These are phyloP conservation scores for Talaromyces ruber DNA, from an alignment of 495 filamentous ascomycete genomes.

Conservation along the genomic window DNA sequence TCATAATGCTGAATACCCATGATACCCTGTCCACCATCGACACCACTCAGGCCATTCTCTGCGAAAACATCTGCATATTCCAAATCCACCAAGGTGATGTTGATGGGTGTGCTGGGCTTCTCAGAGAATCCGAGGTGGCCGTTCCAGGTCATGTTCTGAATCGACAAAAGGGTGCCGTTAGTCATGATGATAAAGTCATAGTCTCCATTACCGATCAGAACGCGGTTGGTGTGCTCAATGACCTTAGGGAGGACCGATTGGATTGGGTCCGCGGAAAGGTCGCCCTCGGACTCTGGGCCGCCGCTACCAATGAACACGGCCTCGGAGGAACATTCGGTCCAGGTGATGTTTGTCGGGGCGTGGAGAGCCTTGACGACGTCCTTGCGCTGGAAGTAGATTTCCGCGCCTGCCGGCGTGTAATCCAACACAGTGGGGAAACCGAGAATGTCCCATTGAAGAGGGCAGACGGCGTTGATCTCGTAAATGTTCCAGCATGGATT, in stretches of 20 bases:
- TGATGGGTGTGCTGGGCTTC: conserved; percentile 27
- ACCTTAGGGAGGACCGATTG: conserved; percentile 48
- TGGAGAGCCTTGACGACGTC: conserved; percentile 54
- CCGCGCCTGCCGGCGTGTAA: conserved; percentile 31
- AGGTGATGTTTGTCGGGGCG: conserved; percentile 35
- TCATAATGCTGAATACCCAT: conserved; percentile 60
- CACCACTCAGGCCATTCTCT: conserved; percentile 16
- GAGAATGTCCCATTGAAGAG: conserved; percentile 38
- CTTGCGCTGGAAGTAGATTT: conserved; percentile 47
- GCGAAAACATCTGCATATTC: conserved; percentile 21
- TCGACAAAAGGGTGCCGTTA: conserved; percentile 52
- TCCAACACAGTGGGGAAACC: conserved; percentile 33
- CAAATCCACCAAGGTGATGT: conserved; percentile 28
- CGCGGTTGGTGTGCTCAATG: conserved; percentile 52
- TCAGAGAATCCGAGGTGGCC: conserved; percentile 51
- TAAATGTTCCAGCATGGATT: conserved; percentile 61
- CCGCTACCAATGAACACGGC: conserved; percentile 35
- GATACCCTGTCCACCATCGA: conserved; percentile 40
- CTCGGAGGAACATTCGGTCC: conserved; percentile 31
- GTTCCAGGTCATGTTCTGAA: conserved; percentile 65
- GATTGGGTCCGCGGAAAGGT: conserved; percentile 32
- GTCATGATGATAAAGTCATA: conserved; percentile 54
- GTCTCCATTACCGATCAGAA: conserved; percentile 50
- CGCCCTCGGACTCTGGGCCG: conserved; percentile 29
- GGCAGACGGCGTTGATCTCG: conserved; percentile 38